These are phyloP conservation scores for Podospora tetraspora DNA, from an alignment of 495 filamentous ascomycete species.

Conservation along the genomic window DNA sequence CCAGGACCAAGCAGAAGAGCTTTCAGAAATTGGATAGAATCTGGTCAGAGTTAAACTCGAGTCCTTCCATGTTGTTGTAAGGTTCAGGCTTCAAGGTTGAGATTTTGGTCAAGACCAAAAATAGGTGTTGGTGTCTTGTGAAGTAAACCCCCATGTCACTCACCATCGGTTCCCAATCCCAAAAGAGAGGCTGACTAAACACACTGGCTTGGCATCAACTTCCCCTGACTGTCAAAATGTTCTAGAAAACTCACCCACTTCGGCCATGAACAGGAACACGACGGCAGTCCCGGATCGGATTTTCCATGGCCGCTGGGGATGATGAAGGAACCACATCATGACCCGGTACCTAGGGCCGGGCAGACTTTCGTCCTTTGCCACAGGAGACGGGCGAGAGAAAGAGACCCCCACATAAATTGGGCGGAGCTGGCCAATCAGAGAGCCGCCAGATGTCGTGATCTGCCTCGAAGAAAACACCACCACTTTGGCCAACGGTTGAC, in stretches of 20 bases:
- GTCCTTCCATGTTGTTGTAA: not conserved
- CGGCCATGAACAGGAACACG: not conserved
- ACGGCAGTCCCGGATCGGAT: not conserved
- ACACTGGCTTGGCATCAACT: not conserved
- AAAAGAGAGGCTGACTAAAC: not conserved
- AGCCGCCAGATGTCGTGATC: slow-evolving; percentile 33
- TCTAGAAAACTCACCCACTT: not conserved
- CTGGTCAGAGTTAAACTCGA: too few relatives aligned
- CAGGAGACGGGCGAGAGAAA: slow-evolving; percentile 9
- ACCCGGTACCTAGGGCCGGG: not conserved
- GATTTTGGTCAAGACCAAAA: not conserved
- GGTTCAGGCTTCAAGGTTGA: not conserved
- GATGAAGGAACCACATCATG: not conserved
- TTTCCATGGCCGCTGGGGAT: not conserved
- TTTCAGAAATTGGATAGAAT: not conserved
- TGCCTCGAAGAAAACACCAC: slow-evolving; percentile 31
- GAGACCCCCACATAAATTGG: slow-evolving; percentile 25
- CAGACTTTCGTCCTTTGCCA: slow-evolving; percentile 3
- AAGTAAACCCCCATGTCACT: not conserved
- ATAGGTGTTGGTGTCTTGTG: not conserved
- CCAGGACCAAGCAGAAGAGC: too few relatives aligned
- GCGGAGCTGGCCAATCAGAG: slow-evolving; percentile 27
- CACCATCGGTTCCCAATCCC: not conserved
- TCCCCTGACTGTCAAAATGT: not conserved
- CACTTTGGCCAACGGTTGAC: slow-evolving; percentile 24